These are phyloP conservation scores for Kuraishia cidri DNA, from an alignment of 805 yeast species.

Conservation along the genomic window DNA sequence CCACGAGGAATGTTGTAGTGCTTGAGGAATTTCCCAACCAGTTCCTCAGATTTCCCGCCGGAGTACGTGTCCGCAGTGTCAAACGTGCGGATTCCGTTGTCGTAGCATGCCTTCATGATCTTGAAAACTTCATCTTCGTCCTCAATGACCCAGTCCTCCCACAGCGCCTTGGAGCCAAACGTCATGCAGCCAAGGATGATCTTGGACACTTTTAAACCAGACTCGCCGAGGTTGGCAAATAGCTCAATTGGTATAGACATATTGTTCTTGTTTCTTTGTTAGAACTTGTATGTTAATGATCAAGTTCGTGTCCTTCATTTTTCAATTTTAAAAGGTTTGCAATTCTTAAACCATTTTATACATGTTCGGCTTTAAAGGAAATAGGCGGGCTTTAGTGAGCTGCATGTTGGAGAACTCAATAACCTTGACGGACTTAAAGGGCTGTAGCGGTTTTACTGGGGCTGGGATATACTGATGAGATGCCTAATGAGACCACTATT, in stretches of 20 bases:
- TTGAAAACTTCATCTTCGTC: conserved; percentile 36
- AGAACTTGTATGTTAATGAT: too few relatives aligned
- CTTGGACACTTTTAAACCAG: conserved; percentile 40
- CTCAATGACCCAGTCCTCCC: conserved; percentile 37
- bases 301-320: too few relatives aligned
- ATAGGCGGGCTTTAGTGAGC: too few relatives aligned
- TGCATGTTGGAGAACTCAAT: too few relatives aligned
- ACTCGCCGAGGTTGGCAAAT: conserved; percentile 21
- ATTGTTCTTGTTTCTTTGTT: too few relatives aligned
- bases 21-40: conserved; percentile 43
- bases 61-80: conserved; percentile 43
- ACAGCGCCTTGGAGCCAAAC: conserved; percentile 34
- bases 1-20: conserved; percentile 42
- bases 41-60: conserved; percentile 37
- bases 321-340: too few relatives aligned
- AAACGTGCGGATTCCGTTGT: conserved; percentile 35
- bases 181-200: conserved; percentile 49
- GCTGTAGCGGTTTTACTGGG: too few relatives aligned
- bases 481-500: too few relatives aligned
- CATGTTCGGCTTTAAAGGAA: too few relatives aligned
- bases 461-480: too few relatives aligned
- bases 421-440: too few relatives aligned
- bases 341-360: too few relatives aligned
- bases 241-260: not conserved
- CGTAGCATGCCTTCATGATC: conserved; percentile 36